Percentiles rank a stretch among this genome's conserved stretches.
phyloP scores from a whole-genome alignment of 768 basidiomycete genomes.

The Stropharia rugosoannulata region DNA sequence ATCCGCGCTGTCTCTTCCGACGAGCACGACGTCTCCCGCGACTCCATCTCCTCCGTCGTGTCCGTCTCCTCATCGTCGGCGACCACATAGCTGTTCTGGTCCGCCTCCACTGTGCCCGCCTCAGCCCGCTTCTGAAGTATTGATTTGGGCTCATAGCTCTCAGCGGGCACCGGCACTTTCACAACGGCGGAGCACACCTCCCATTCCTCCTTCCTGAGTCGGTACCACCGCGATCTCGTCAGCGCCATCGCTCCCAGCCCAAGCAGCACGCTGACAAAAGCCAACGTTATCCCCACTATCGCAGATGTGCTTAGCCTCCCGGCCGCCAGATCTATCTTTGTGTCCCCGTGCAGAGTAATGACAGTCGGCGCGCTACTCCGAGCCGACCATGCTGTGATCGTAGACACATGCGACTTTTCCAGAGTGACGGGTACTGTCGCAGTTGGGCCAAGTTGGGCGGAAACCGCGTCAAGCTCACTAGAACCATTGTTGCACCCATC shows the following conservation, averaged over 20 bases:
- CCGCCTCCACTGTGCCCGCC: not conserved
- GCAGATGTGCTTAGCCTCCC: not conserved
- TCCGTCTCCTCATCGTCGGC: not conserved
- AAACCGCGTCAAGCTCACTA: too few species aligned
- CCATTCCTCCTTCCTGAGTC: conserved; percentile 6
- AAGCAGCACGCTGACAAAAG: conserved; percentile 11
- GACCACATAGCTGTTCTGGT: not conserved
- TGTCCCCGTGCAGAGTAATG: not conserved
- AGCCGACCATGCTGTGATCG: not conserved
- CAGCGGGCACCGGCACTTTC: too few species aligned
- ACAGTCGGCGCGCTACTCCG: not conserved
- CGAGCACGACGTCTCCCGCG: conserved; percentile 14
- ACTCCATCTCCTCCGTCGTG: conserved; percentile 5
- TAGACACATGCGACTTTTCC: not conserved
- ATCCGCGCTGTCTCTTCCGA: conserved; percentile 2
- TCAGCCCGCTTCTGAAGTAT: too few species aligned
- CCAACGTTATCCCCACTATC: conserved; percentile 9
- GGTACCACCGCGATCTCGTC: conserved; percentile 5
- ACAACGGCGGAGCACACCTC: conserved; percentile 1
- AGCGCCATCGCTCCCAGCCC: conserved; percentile 9
- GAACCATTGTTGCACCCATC: not conserved
- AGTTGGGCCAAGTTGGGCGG: too few species aligned
- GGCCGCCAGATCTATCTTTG: not conserved
- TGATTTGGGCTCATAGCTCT: too few species aligned
- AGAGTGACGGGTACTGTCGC: too few species aligned